Base-by-base conservation (phyloP, 2,329 filamentous ascomycete genomes). In the Aspergillus candidus region DNA sequence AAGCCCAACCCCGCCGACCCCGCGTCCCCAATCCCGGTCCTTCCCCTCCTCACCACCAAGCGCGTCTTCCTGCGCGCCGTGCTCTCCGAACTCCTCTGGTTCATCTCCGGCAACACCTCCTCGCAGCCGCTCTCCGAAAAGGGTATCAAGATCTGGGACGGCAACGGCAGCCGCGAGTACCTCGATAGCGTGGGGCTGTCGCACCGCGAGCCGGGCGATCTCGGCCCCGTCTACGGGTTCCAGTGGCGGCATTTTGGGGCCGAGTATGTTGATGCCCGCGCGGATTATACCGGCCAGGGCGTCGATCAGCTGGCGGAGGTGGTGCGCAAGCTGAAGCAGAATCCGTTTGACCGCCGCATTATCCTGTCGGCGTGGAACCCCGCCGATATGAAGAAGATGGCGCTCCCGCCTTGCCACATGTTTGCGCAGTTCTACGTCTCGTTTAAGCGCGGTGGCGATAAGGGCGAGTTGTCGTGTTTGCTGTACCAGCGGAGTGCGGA, bases 231-330 rank as follows among this genome's bases (percentile, higher is more conserved):
- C 0, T 98, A 98, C 64, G 93, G 93, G 2, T 98, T 98, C 71
- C 93, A 98, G 70, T 98, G 93, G 93, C 86, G 93, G 3, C 91
- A 97, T 69, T 98, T 98, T 60, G 93, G 93, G 40, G 93, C 93
- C 4, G 82, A 88, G 49, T 98, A 98, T 65, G 73, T 83, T 13
- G 85, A 91, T 60, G 78, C 83, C 11, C 74, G 82, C 52, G 78
- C 85, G 0, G 88, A 97, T 63, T 98, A 98, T 68, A 76, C 80
- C 0, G 89, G 87, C 0, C 76, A 94, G 63, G 93, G 93, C 13
- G 88, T 96, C 12, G 93, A 98, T 63, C 93, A 98, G 72, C 75
- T 98, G 32, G 86, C 86, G 12, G 86, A 94, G 48, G 83, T 97
- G n/a, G 80, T 98, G 31, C 73, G 86, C 59, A 96, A 95, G 68